Evolutionary conservation across 345 rosid species (phyloP), one percentile per base, ranked within the genome.

Genomic region (Murraya paniculata): DNA sequence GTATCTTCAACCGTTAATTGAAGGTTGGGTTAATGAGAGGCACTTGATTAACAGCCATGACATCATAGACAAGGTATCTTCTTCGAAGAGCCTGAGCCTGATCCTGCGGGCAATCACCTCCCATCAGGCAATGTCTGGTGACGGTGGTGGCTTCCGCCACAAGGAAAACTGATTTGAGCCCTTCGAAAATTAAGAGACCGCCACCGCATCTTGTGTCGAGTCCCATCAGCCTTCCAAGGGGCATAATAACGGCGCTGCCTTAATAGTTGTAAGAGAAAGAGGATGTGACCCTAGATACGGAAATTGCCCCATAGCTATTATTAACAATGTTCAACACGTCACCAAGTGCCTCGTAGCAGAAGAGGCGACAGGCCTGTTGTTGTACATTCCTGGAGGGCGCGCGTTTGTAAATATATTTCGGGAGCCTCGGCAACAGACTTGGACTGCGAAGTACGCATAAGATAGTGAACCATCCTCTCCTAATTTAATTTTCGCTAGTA

Each of bases 151-250:
- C 81, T 68, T 79, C 89, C 88, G 81, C 90, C 48, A 2, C 48
- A 89, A 71, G 99, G 98, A 88, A 96, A 94, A 65, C 94, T 91
- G 97, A 96, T 92, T 81, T 94, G 99, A 35, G 94, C 97, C 89
- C 98, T 90, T 73, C 94, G 88, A 72, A 94, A 89, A 74, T 90
- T 92, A 84, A 96, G 94, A 82, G 89, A 87, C 78, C 98, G 85
- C n/a, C n/a, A n/a, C n/a, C n/a, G 87, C 98, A 94, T 91, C 98
- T 94, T 89, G 78, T 96, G 91, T 80, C 99, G 88, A 9, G 97
- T 96, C 80, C 99, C 99, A 82, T 94, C 99, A 72, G 99, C 99
- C 81, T 94, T 96, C 99, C 99, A 96, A 8, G 99, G 94, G 74
- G 99, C 98, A 85, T 92, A 92, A 82, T 94, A 94, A 84, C 90